Percentiles rank a stretch among this genome's conserved stretches.
These are phyloP conservation scores for Hericium rajendrae DNA, from an alignment of 768 basidiomycete genomes.

Conservation along the genomic window DNA sequence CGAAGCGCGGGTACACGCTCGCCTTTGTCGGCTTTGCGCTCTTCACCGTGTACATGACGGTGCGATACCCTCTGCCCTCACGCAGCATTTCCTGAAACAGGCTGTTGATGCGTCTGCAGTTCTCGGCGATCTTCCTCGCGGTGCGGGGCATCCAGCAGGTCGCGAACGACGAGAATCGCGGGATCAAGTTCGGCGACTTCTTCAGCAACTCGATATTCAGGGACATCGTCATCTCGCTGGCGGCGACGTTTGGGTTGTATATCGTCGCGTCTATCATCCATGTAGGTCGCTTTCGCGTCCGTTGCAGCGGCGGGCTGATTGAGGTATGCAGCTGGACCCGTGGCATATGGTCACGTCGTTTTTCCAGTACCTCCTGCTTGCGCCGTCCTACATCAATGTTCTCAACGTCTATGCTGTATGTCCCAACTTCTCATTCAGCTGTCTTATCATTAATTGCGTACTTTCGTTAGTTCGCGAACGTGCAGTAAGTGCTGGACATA, in stretches of 20 bases:
- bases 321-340: conserved; percentile 65
- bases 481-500: conserved; percentile 35
- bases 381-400: conserved; percentile 89
- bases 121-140: conserved; percentile 73
- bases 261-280: conserved; percentile 74
- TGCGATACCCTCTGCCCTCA: conserved; percentile 22
- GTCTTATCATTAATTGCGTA: background rate
- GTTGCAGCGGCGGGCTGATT: background rate
- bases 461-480: conserved; percentile 62
- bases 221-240: conserved; percentile 76
- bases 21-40: conserved; percentile 83
- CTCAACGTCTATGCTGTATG: conserved; percentile 82
- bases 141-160: conserved; percentile 69
- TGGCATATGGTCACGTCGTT: conserved; percentile 99
- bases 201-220: conserved; percentile 77
- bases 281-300: conserved; percentile 39
- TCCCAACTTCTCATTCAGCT: conserved; percentile 4
- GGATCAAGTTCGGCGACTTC: conserved; percentile 46
- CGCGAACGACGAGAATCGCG: conserved; percentile 31
- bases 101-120: conserved; percentile 27
- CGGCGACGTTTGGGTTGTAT: conserved; percentile 88
- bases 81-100: background rate
- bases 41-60: conserved; percentile 96
- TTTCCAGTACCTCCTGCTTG: conserved; percentile 84
- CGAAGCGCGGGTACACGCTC: conserved; percentile 77